Evolutionary conservation across 805 yeast genomes (phyloP).

Genomic region (Yamadazyma philogaea): DNA sequence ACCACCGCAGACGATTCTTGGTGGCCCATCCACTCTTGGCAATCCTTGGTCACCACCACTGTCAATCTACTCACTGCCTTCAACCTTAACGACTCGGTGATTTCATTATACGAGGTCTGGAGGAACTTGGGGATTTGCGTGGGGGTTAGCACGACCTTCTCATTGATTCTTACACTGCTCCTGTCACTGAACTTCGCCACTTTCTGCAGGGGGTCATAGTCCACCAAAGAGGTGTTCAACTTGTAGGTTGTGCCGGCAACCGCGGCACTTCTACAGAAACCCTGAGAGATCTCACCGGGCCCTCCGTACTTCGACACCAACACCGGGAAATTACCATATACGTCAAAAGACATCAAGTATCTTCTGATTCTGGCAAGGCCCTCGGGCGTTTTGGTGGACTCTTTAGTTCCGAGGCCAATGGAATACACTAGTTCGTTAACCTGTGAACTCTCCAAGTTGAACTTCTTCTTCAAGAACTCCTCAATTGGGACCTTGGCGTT

Average conservation of each 20-base stretch:
- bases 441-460: conserved; percentile 71
- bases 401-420: conserved; percentile 71
- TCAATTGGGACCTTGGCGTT: conserved; percentile 56
- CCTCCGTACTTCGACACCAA: conserved; percentile 92
- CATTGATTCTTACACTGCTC: conserved; percentile 67
- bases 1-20: conserved; percentile 83
- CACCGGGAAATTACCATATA: conserved; percentile 93
- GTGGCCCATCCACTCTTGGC: conserved; percentile 88
- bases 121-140: conserved; percentile 51
- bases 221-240: conserved; percentile 61
- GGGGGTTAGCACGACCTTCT: conserved; percentile 75
- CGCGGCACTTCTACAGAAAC: conserved; percentile 96
- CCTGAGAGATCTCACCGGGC: conserved; percentile 93
- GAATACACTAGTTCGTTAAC: conserved; percentile 81
- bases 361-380: conserved; percentile 82
- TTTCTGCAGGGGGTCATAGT: conserved; percentile 64
- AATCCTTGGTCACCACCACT: conserved; percentile 79
- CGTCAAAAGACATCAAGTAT: conserved; percentile 79
- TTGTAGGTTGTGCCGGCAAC: conserved; percentile 96
- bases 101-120: conserved; percentile 38
- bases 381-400: conserved; percentile 60
- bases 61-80: conserved; percentile 70
- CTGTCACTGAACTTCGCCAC: conserved; percentile 76
- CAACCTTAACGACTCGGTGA: conserved; percentile 39
- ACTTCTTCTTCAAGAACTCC: conserved; percentile 58